Conservation (phyloP, 148 eudicot genomes). For the Amaranthus cruentus region DNA sequence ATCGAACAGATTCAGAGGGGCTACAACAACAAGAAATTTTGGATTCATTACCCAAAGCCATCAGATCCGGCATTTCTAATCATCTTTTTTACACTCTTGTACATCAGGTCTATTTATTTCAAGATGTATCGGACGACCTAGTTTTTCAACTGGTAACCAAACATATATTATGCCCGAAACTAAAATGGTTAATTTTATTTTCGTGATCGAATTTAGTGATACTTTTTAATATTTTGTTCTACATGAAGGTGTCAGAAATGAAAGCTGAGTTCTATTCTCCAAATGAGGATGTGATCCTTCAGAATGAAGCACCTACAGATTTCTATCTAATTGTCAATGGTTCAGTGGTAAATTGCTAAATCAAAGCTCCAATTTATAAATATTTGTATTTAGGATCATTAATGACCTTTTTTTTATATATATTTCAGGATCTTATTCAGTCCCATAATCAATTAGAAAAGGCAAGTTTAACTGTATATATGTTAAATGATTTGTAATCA, state of each 20-base stretch:
- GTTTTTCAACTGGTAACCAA: constrained; percentile 78
- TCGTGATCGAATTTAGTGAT: neutral
- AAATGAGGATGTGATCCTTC: constrained; percentile 61
- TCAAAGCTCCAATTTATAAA: neutral
- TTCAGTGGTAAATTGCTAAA: constrained; percentile 43
- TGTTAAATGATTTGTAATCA: neutral
- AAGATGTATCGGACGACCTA: constrained; percentile 72
- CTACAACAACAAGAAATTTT: constrained; percentile 81
- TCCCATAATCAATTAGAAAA: constrained; percentile 51
- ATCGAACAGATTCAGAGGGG: constrained; percentile 74
- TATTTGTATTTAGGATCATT: neutral
- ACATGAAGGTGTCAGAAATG: constrained; percentile 78
- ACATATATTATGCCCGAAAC: neutral
- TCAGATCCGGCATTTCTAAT: constrained; percentile 73
- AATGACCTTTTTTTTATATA: constrained; percentile 10
- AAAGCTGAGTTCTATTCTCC: constrained; percentile 79
- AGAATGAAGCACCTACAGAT: constrained; percentile 84
- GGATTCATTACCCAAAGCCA: constrained; percentile 82
- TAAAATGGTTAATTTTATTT: neutral
- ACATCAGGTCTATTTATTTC: constrained; percentile 70
- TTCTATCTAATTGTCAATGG: constrained; percentile 79
- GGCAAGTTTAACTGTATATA: constrained; percentile 35
- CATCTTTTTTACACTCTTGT: constrained; percentile 71
- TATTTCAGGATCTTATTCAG: constrained; percentile 50
- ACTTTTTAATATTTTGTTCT: neutral